A percentile compares a stretch with the other conserved stretches of the same genome.
phyloP scores from a whole-genome alignment of 2,329 filamentous ascomycete genomes.

The Alternaria burnsii region DNA sequence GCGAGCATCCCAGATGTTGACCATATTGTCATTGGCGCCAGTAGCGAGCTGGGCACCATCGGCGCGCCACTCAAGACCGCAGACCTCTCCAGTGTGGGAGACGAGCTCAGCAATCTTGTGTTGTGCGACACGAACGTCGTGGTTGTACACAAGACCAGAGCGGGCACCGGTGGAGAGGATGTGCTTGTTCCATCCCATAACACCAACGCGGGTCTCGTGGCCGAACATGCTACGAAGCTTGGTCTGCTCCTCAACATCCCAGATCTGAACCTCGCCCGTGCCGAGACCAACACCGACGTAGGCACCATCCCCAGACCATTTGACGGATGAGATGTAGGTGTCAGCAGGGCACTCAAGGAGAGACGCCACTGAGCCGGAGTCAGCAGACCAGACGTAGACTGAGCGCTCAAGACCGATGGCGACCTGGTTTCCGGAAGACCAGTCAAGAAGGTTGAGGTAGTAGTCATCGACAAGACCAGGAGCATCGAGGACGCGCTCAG shows the following conservation, averaged over 20 bases:
- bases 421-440: conserved; percentile 97
- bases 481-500: conserved; percentile 94
- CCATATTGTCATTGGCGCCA: conserved; percentile 97
- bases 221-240: conserved; percentile 99
- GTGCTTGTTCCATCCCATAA: conserved; percentile 99
- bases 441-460: conserved; percentile 98
- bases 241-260: conserved; percentile 93
- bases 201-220: conserved; percentile 93
- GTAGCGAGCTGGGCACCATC: conserved; percentile 97
- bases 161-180: conserved; percentile 93
- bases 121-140: conserved; percentile 95
- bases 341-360: conserved; percentile 87
- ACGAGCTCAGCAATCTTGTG: conserved; percentile 98
- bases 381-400: conserved; percentile 98
- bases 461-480: conserved; percentile 97
- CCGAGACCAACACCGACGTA: conserved; percentile 96
- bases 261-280: conserved; percentile 97
- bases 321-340: conserved; percentile 97
- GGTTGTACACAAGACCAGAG: conserved; percentile 95
- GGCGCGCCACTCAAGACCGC: conserved; percentile 95
- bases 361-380: conserved; percentile 87
- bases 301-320: conserved; percentile 97
- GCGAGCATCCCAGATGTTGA: conserved; percentile 98
- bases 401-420: conserved; percentile 96
- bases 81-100: conserved; percentile 97